A percentile compares a stretch with the other conserved stretches of the same genome.
These are phyloP conservation scores for Prunus mira DNA, from an alignment of 306 rosid species.

Conservation along the genomic window DNA sequence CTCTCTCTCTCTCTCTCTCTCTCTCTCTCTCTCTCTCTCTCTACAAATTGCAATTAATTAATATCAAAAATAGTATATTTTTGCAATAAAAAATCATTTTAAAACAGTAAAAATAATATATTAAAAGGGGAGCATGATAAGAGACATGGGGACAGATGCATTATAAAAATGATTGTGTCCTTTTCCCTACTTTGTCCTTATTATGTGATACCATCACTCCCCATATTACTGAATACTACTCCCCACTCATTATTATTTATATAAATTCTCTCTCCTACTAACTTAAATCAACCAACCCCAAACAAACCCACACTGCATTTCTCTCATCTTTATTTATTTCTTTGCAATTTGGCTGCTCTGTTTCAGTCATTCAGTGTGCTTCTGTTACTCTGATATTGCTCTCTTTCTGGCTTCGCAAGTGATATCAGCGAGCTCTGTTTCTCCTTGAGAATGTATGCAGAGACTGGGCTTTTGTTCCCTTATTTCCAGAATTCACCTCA, in stretches of 20 bases:
- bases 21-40: background rate
- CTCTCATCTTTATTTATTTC: background rate
- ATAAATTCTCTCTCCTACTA: conserved; percentile 33
- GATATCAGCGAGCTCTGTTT: background rate
- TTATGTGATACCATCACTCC: conserved; percentile 31
- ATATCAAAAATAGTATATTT: background rate
- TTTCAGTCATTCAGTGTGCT: conserved; percentile 3
- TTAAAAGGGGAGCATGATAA: conserved; percentile 26
- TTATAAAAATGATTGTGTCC: conserved; percentile 46
- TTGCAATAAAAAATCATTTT: background rate
- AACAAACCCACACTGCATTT: background rate
- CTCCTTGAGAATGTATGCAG: conserved; percentile 65
- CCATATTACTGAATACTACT: conserved; percentile 26
- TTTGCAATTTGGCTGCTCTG: conserved; percentile 23
- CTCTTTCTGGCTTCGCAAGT: conserved; percentile 3
- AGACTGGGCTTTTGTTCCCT: conserved; percentile 63
- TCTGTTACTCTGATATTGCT: conserved; percentile 19
- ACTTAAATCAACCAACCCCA: conserved; percentile 11
- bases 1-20: background rate
- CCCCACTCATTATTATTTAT: conserved; percentile 31
- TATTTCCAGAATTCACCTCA: conserved; percentile 61
- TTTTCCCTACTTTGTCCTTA: conserved; percentile 63
- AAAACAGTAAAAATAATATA: background rate
- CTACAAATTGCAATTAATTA: conserved; percentile 37
- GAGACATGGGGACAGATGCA: conserved; percentile 50